Evolutionary conservation across 164 flowering plant genomes (phyloP).

Genomic region (Vitis riparia): DNA sequence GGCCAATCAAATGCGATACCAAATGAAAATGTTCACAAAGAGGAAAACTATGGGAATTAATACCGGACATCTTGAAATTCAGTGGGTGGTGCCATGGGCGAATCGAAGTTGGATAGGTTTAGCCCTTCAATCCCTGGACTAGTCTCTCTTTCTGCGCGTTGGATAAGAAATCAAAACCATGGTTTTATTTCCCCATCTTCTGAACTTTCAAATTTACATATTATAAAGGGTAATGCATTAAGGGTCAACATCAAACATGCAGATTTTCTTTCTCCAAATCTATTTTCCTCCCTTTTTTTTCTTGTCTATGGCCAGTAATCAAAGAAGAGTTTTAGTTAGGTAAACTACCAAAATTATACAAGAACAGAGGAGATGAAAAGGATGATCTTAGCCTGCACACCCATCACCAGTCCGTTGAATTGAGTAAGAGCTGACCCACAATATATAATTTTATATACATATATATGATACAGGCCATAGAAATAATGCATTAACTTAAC

Average conservation of each 20-base stretch:
- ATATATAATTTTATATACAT: background rate
- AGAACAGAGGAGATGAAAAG: background rate
- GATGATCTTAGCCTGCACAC: conserved; percentile 9
- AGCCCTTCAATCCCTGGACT: conserved; percentile 56
- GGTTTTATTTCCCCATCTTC: background rate
- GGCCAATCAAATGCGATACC: no score
- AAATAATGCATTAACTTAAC: background rate
- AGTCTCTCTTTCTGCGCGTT: conserved; percentile 58
- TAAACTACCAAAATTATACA: conserved; percentile 49
- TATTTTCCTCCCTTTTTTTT: conserved; percentile 1
- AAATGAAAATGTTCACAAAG: background rate
- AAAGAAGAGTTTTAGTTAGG: conserved; percentile 39
- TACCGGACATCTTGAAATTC: conserved; percentile 67
- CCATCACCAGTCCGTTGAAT: background rate
- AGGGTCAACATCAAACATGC: conserved; percentile 6
- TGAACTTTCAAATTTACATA: background rate
- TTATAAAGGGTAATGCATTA: background rate
- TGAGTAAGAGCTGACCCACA: background rate
- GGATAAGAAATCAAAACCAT: conserved; percentile 21
- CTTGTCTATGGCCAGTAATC: background rate
- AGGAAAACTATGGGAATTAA: background rate
- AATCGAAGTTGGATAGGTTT: conserved; percentile 55
- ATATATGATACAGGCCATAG: background rate
- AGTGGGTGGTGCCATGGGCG: conserved; percentile 34
- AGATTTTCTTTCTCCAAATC: background rate